These are phyloP conservation scores for Podospora appendiculata DNA, from an alignment of 495 filamentous ascomycete species.

Conservation along the genomic window DNA sequence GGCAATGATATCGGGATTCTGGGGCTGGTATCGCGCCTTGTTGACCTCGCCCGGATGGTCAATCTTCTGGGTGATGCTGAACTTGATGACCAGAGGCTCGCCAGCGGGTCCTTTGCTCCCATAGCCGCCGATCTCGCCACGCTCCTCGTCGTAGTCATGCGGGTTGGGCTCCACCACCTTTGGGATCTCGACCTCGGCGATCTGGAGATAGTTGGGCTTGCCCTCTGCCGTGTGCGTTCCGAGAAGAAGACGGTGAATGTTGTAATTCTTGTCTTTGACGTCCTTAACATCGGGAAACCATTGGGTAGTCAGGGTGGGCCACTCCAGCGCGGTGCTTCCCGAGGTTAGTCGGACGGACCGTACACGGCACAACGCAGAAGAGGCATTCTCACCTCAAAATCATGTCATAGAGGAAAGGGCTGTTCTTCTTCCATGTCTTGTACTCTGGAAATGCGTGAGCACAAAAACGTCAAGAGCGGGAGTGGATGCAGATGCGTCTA, in stretches of 20 bases:
- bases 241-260: constrained; percentile 82
- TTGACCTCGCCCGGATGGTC: constrained; percentile 96
- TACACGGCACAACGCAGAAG: too few relatives aligned
- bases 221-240: constrained; percentile 90
- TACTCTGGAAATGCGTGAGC: constrained; percentile 58
- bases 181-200: constrained; percentile 86
- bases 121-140: constrained; percentile 89
- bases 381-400: constrained; percentile 57
- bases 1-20: constrained; percentile 95
- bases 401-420: constrained; percentile 95
- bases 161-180: constrained; percentile 66
- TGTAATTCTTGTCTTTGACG: constrained; percentile 74
- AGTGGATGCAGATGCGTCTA: background rate
- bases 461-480: background rate
- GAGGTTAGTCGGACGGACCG: background rate
- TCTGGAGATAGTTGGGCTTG: constrained; percentile 88
- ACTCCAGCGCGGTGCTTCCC: constrained; percentile 79
- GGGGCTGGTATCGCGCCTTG: constrained; percentile 94
- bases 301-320: constrained; percentile 95
- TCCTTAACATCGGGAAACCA: constrained; percentile 96
- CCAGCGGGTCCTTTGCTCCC: constrained; percentile 53
- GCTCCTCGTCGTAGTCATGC: constrained; percentile 79
- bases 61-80: constrained; percentile 89
- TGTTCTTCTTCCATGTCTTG: constrained; percentile 99
- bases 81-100: constrained; percentile 58